Percentiles rank a stretch among this genome's conserved stretches.
Evolutionary conservation across 2,329 filamentous ascomycete genomes (phyloP).

Genomic region (Colletotrichum abscissum): DNA sequence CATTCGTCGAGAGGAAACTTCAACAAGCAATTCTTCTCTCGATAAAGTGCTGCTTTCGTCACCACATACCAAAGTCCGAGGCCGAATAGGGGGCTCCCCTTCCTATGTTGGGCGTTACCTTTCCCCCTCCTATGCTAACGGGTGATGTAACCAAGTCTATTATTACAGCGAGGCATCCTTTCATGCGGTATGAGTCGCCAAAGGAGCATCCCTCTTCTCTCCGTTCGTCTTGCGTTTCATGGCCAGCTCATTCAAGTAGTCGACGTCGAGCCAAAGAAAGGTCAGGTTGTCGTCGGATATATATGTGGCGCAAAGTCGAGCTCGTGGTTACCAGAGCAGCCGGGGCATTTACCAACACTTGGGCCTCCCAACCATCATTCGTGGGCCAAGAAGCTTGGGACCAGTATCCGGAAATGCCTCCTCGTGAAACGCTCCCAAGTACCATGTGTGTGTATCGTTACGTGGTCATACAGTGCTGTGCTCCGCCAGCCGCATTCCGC

Average conservation of each 20-base stretch:
- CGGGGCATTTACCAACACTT: slow-evolving; percentile 13
- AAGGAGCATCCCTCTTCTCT: slow-evolving; percentile 26
- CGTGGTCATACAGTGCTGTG: slow-evolving; percentile 35
- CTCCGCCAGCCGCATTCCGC: slow-evolving; percentile 35
- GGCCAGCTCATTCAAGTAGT: slow-evolving; percentile 2
- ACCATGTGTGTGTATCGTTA: slow-evolving; percentile 33
- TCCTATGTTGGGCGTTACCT: slow-evolving; percentile 11
- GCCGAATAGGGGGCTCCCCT: slow-evolving; percentile 10
- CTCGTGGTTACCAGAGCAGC: slow-evolving; percentile 16
- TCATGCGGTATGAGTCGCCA: slow-evolving; percentile 33
- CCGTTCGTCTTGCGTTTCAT: slow-evolving; percentile 18
- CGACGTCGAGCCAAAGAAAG: slow-evolving; percentile 12
- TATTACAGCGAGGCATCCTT: slow-evolving; percentile 43
- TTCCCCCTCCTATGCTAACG: slow-evolving; percentile 30
- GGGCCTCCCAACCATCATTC: slow-evolving; percentile 6
- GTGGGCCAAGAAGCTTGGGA: slow-evolving; percentile 22
- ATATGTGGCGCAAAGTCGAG: slow-evolving; percentile 23
- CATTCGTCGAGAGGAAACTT: slow-evolving; percentile 20
- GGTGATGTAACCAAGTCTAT: slow-evolving; percentile 44
- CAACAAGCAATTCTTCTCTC: slow-evolving; percentile 4
- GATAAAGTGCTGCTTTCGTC: slow-evolving; percentile 13
- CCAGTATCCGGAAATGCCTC: slow-evolving; percentile 24
- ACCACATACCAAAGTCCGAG: slow-evolving; percentile 25
- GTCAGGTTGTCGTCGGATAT: slow-evolving; percentile 17
- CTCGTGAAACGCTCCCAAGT: slow-evolving; percentile 27